phyloP scores from a whole-genome alignment of 139 green algal genomes.

The Deuterostichococcus epilithicus region DNA sequence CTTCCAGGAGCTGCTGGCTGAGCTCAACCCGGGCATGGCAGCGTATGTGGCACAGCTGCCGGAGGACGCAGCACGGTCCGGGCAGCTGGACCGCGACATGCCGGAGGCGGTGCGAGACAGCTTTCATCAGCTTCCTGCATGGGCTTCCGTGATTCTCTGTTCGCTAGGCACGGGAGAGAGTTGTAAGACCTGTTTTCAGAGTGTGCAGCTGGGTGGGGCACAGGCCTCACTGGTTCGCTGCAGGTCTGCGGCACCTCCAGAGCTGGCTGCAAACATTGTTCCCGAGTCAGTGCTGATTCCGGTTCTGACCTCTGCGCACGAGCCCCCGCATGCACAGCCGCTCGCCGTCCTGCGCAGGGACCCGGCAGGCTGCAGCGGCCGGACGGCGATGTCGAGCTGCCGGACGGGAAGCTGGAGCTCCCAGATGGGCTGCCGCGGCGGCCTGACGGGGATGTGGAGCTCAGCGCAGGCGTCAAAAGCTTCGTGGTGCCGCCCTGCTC shows the following conservation, averaged over 20 bases:
- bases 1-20: slow-evolving; percentile 56
- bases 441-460: slow-evolving; percentile 81
- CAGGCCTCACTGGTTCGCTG: too few species aligned
- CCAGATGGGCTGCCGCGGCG: slow-evolving; percentile 19
- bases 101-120: neutral
- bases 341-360: neutral
- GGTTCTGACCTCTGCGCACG: too few species aligned
- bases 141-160: neutral
- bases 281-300: too few species aligned
- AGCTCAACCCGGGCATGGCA: slow-evolving; percentile 57
- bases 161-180: too few species aligned
- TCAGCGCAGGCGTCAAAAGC: slow-evolving; percentile 40
- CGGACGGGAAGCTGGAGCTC: neutral
- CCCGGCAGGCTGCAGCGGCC: slow-evolving; percentile 30
- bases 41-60: slow-evolving; percentile 32
- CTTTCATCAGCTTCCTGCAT: neutral
- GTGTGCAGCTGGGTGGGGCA: too few species aligned
- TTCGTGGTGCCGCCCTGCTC: slow-evolving; percentile 72
- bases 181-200: too few species aligned
- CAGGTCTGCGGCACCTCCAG: too few species aligned
- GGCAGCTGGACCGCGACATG: neutral
- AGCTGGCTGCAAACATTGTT: too few species aligned
- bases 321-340: neutral
- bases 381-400: slow-evolving; percentile 78
- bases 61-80: neutral